Conservation (phyloP, 1,284 basidiomycete species). For the Puccinia polysora region DNA sequence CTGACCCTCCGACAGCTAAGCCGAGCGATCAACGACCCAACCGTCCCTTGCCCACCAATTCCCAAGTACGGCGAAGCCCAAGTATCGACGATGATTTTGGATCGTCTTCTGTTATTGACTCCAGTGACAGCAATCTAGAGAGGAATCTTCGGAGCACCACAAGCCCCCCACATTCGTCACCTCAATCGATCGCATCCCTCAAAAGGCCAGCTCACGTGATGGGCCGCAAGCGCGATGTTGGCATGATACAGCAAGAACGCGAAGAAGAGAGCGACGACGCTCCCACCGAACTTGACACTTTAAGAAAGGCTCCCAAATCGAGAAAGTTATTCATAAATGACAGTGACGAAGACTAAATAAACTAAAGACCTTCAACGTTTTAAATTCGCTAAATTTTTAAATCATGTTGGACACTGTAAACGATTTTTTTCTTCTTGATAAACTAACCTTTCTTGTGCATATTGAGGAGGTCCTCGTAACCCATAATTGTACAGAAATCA, state of each 20-base stretch:
- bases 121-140: slow-evolving; percentile 1
- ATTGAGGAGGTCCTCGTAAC: too few relatives aligned
- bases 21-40: not conserved
- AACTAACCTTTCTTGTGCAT: too few relatives aligned
- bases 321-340: slow-evolving; percentile 28
- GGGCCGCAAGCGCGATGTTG: slow-evolving; percentile 13
- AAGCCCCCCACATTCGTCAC: slow-evolving; percentile 14
- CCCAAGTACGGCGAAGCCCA: slow-evolving; percentile 5
- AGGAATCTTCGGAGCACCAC: not conserved
- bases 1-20: not conserved
- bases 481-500: too few relatives aligned
- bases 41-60: too few relatives aligned
- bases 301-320: slow-evolving; percentile 11
- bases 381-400: too few relatives aligned
- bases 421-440: too few relatives aligned
- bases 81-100: not conserved
- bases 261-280: slow-evolving; percentile 16
- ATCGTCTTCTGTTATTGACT: not conserved
- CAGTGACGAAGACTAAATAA: slow-evolving; percentile 42
- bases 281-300: not conserved
- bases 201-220: not conserved
- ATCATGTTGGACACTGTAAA: too few relatives aligned
- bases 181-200: not conserved
- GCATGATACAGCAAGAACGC: not conserved
- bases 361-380: too few relatives aligned